phyloP scores from a whole-genome alignment of 108 stramenopile species.

The Cyclotella choctawhatcheeana region DNA sequence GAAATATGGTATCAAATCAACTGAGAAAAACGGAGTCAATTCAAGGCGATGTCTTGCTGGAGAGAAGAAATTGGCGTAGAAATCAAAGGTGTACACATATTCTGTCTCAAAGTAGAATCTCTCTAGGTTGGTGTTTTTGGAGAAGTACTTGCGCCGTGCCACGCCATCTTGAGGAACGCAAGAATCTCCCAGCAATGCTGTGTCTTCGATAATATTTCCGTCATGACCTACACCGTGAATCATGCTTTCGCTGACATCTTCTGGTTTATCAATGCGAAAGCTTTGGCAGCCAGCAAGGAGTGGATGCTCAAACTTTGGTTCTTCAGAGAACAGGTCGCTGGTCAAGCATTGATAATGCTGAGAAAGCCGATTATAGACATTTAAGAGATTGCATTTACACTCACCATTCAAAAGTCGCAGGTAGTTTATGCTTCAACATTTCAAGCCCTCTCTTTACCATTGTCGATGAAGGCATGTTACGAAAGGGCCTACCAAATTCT shows the following conservation, averaged over 20 bases:
- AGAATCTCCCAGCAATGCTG: conserved; percentile 32
- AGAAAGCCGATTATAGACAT: not conserved
- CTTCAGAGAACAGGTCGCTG: conserved; percentile 40
- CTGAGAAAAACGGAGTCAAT: conserved; percentile 46
- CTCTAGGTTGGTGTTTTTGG: conserved; percentile 43
- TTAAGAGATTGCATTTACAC: not conserved
- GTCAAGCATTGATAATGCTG: not conserved
- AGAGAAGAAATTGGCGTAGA: conserved; percentile 51
- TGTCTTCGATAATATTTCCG: conserved; percentile 47
- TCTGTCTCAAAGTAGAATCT: conserved; percentile 49
- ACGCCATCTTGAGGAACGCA: conserved; percentile 34
- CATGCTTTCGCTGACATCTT: conserved; percentile 16
- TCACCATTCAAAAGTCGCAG: conserved; percentile 51
- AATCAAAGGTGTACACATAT: conserved; percentile 53
- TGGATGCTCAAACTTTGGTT: conserved; percentile 51
- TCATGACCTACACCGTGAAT: conserved; percentile 29
- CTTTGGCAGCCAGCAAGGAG: conserved; percentile 53
- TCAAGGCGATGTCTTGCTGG: conserved; percentile 41
- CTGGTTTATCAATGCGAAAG: conserved; percentile 47
- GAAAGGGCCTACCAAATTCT: conserved; percentile 53
- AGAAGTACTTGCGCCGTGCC: conserved; percentile 49
- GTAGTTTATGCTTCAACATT: conserved; percentile 38
- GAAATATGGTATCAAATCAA: conserved; percentile 56
- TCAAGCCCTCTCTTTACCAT: conserved; percentile 42
- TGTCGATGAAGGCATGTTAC: conserved; percentile 37